Evolutionary conservation across 225 moss, liverwort and hornwort species (phyloP), one percentile per base, ranked within the genome.

Genomic region (Marchantia paleacea): DNA sequence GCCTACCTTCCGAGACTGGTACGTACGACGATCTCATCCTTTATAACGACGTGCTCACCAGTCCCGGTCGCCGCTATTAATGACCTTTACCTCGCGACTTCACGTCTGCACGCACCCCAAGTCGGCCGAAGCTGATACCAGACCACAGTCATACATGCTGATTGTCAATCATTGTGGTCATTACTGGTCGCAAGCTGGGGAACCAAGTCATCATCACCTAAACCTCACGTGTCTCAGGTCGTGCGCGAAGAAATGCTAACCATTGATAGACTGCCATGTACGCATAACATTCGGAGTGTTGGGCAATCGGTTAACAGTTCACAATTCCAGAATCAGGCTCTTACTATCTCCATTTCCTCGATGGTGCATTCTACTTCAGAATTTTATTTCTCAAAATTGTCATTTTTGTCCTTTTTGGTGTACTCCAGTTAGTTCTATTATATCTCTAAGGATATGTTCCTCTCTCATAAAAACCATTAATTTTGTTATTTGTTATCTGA

Each of bases 81-180:
- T 52, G 50, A 73, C 18, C 52, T 52, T 73, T 25, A 52, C 15
- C 52, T 49, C 52, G 51, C 24, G 72, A 10, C 51, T 73, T 73
- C 72, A 73, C 72, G 72, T 73, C 72, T 73, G 72, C 72, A 73
- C 72, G 72, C 72, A 73, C 72, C 24, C 52, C 72, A 52, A 52
- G 16, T 73, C 72, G 3, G 47, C 50, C 50, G 19, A 51, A 73
- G 19, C 16, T 73, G 10, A 2, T 20, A 39, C 72, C n/a, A 73
- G 7, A 18, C 52, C 72, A 73, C 9, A 52, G 66, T 29, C 69
- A 70, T 49, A 70, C 47, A 70, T 70, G 69, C 18, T 13, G 47
- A 20, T 70, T 11, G 28, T 52, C 52, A 73, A 73, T 73, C 72
- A 73, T 73, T 73, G 72, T 25, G 50, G 52, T 73, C 72, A 52